phyloP scores from a whole-genome alignment of 805 yeast genomes.

The Nakazawaea ishiwadae region DNA sequence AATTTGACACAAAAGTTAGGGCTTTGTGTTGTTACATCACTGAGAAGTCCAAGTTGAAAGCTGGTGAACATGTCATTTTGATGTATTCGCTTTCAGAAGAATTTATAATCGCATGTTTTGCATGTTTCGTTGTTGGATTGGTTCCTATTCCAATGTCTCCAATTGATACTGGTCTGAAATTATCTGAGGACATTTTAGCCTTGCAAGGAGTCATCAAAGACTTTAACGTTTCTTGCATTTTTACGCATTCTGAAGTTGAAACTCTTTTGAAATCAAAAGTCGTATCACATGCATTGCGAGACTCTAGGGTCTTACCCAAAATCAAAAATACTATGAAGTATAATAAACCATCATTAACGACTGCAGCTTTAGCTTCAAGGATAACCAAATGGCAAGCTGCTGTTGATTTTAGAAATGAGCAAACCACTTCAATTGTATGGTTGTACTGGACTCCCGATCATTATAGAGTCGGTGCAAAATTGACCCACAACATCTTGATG shows the following conservation, averaged over 20 bases:
- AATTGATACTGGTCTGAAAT: constrained; percentile 58
- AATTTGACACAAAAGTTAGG: constrained; percentile 71
- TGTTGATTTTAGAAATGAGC: constrained; percentile 32
- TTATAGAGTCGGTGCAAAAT: constrained; percentile 49
- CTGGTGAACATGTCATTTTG: constrained; percentile 72
- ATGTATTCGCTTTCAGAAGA: constrained; percentile 89
- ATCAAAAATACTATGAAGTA: constrained; percentile 66
- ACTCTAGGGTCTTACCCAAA: constrained; percentile 37
- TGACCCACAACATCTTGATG: constrained; percentile 60
- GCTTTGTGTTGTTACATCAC: constrained; percentile 70
- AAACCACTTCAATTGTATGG: constrained; percentile 57
- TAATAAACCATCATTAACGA: constrained; percentile 31
- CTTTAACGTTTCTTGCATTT: constrained; percentile 64
- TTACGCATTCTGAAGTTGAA: constrained; percentile 78
- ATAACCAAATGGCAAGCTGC: constrained; percentile 39
- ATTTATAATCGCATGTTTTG: constrained; percentile 74
- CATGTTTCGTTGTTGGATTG: constrained; percentile 79
- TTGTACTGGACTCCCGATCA: constrained; percentile 70
- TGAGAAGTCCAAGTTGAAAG: constrained; percentile 55
- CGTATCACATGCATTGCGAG: constrained; percentile 54
- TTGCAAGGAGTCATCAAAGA: constrained; percentile 63
- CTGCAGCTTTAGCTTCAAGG: constrained; percentile 37
- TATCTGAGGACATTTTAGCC: constrained; percentile 70
- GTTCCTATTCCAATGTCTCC: constrained; percentile 76
- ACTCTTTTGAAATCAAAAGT: constrained; percentile 62